Conservation (phyloP, 164 flowering plant genomes). For the Macadamia integrifolia region DNA sequence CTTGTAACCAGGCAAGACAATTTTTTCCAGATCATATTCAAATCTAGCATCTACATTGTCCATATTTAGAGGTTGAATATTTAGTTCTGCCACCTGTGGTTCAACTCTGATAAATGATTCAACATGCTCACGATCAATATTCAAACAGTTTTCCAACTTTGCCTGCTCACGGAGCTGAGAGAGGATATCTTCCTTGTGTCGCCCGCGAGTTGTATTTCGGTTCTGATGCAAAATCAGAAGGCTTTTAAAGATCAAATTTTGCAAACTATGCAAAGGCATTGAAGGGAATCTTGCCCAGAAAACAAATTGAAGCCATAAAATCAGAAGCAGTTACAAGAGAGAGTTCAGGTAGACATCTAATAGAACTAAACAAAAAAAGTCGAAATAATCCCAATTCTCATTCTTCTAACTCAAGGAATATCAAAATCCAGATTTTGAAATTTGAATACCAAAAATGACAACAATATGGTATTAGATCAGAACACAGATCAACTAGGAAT, state of each 20-base stretch:
- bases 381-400: background rate
- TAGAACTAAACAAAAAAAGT: background rate
- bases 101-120: conserved; percentile 15
- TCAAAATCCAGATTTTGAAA: too few species aligned
- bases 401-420: background rate
- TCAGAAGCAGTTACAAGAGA: background rate
- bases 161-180: conserved; percentile 58
- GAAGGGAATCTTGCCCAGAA: background rate
- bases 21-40: conserved; percentile 18
- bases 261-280: background rate
- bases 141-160: conserved; percentile 34
- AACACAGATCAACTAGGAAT: background rate
- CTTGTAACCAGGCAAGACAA: conserved; percentile 22
- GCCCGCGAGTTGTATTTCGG: conserved; percentile 64
- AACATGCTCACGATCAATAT: conserved; percentile 18
- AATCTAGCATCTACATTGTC: conserved; percentile 6
- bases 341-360: background rate
- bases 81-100: too few species aligned
- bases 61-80: conserved; percentile 9
- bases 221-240: conserved; percentile 40
- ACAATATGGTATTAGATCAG: too few species aligned
- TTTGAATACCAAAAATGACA: background rate
- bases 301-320: background rate
- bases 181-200: conserved; percentile 62
- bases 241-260: background rate